Conservation (phyloP, 305 asterid genomes). For the Fraxinus sp. region DNA sequence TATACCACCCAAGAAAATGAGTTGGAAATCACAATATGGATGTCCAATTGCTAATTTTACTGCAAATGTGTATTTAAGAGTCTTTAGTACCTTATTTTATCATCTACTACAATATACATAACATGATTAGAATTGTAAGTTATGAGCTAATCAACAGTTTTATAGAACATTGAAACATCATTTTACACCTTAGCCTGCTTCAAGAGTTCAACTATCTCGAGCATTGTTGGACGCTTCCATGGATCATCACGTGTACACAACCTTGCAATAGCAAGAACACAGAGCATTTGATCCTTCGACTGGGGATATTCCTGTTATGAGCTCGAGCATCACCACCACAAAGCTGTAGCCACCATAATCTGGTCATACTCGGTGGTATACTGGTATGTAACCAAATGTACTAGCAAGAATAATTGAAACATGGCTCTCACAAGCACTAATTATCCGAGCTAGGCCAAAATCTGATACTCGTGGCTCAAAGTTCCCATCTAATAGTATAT, state of each 20-base stretch:
- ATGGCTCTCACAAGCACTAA: conserved; percentile 83
- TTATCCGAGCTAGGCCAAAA: conserved; percentile 76
- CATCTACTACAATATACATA: background rate
- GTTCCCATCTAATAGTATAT: conserved; percentile 44
- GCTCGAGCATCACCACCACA: conserved; percentile 83
- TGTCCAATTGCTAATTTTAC: background rate
- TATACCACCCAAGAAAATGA: background rate
- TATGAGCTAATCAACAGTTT: background rate
- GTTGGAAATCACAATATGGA: background rate
- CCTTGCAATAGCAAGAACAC: conserved; percentile 56
- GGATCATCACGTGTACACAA: conserved; percentile 70
- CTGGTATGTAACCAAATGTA: conserved; percentile 73
- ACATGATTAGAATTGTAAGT: background rate
- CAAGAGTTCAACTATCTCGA: conserved; percentile 58
- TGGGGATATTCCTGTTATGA: conserved; percentile 69
- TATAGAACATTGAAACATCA: background rate
- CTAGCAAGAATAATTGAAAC: conserved; percentile 75
- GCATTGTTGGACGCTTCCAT: conserved; percentile 67
- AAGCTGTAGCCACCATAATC: conserved; percentile 84
- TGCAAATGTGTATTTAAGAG: background rate
- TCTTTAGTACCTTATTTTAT: background rate
- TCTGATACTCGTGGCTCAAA: conserved; percentile 61
- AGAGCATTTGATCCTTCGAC: conserved; percentile 52
- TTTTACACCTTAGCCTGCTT: conserved; percentile 33
- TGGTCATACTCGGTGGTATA: conserved; percentile 71